Base-by-base conservation (phyloP, 2,329 filamentous ascomycete genomes). In the Fusarium verrucosum region DNA sequence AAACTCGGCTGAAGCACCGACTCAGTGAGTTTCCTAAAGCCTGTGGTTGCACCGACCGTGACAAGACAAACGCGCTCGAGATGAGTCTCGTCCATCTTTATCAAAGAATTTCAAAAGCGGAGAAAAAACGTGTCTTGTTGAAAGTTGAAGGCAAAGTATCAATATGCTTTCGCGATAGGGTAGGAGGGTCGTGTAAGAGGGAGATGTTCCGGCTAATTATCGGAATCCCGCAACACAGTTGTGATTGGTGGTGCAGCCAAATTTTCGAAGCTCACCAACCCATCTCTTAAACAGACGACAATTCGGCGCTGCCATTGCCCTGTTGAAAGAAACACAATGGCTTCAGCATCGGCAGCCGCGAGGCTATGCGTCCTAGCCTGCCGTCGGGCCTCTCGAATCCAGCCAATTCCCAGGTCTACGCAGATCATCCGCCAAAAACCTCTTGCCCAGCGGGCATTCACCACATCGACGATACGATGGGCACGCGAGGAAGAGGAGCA, bases 41-140 rank as follows among this genome's bases (percentile, higher is more conserved):
- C 86, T 16, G 94, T 93, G 0, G 94, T 99, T 7, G 95, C 94
- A 54, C 95, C 95, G 26, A 97, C 90, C 0, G 95, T 98, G 52
- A 97, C 89, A 67, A 99, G 91, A 74, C 92, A 95, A 50, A 80
- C 74, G 30, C 76, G 74, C 23, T 73, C 56, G 17, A 69, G 45
- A 9, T 14, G 13, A 30, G 22, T 20, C 7, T 32, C 41, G 1
- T 28, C 30, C 33, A 55, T 40, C 9, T 28, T 40, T 53, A 72
- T 66, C 3, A 33, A 16, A 13, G 30, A 19, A 51, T n/a, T n/a
- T 7, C 11, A n/a, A 20, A 33, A 26, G 7, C 11, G 13, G 16
- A 30, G 28, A 30, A 30, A 28, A 25, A 40, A 25, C 22, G 16
- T 13, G 19, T 16, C 17, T 20, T 22, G 17, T n/a, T 28, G 23